These are phyloP conservation scores for Globisporangium middletonii DNA, from an alignment of 352 stramenopile species.

Conservation along the genomic window DNA sequence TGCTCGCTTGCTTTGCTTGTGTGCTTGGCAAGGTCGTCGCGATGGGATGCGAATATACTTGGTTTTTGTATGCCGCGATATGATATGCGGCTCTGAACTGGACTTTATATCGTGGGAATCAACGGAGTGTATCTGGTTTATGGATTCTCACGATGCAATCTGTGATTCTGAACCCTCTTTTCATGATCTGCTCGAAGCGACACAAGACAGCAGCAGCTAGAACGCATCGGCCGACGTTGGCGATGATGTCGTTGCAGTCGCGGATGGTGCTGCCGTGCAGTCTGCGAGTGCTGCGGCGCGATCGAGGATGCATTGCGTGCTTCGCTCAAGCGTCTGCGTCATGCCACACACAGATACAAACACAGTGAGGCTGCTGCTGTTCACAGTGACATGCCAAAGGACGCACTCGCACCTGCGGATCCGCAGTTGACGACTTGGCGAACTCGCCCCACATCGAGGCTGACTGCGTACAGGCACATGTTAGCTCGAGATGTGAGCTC, in stretches of 20 bases:
- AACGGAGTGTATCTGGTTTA: no score
- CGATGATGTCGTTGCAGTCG: no score
- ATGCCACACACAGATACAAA: not conserved
- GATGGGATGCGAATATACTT: not conserved
- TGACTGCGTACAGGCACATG: conserved; percentile 10
- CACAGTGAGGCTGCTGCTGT: not conserved
- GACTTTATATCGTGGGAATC: no score
- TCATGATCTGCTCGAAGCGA: not conserved
- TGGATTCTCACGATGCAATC: no score
- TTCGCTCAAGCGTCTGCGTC: conserved; percentile 25
- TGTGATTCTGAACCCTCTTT: no score
- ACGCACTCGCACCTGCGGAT: conserved; percentile 21
- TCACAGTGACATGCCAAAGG: not conserved
- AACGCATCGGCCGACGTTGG: not conserved
- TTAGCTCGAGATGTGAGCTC: no score
- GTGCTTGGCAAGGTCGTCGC: not conserved
- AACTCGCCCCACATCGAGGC: conserved; percentile 46
- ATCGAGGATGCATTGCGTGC: conserved; percentile 39
- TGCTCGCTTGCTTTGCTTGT: not conserved
- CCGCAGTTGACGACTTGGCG: conserved; percentile 29
- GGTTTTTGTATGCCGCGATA: not conserved
- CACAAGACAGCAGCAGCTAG: not conserved
- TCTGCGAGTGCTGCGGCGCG: conserved; percentile 3
- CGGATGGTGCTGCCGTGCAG: not conserved
- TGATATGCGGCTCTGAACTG: not conserved